Base-by-base conservation (phyloP, 2,329 filamentous ascomycete genomes). In the Aspergillus quadricinctus region DNA sequence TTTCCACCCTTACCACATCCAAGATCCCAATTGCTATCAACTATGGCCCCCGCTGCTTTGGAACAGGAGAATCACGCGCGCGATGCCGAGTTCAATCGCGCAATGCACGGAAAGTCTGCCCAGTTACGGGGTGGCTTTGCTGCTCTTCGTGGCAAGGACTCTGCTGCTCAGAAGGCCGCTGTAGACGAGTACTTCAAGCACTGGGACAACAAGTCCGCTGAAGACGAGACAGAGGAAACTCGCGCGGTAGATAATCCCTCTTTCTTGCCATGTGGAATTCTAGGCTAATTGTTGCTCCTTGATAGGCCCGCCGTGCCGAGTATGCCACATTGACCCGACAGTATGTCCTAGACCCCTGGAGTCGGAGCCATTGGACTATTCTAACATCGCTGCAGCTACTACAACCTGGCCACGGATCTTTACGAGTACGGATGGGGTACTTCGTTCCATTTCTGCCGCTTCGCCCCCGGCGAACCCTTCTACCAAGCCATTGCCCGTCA, bases 361-460 rank as follows among this genome's bases (percentile, higher is more conserved):
- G 14, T 53, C 2, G 10, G 11, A 46, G 31, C 28, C 7, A 43
- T 53, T 51, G 37, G 35, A 43, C 52, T 27, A n/a, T 50, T 37
- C 40, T 53, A 28, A 54, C 29, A 8, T 17, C 11, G 21, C 29
- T 46, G 28, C 64, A 92, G 88, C 75, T 96, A 97, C 83, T 97
- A 97, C 81, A 96, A 97, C 78, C 85, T 96, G 50, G 92, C 90
- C n/a, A 97, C 92, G 65, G 92, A 96, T 71, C 77, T 96, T 51
- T 96, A 96, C 81, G 94, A 97, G 80, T 94, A 96, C 67, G 94
- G 92, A 68, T 99, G 94, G 92, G 90, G 90, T 60, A 87, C 92
- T 69, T 93, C 88, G 50, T 99, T 99, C 83, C 93, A 99, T 79
- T 97, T 99, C 83, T 96, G 90, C 79, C 91, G 93, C 61, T 97